A percentile compares a stretch with the other conserved stretches of the same genome.
These are phyloP conservation scores for Trichothecium roseum DNA, from an alignment of 2,329 filamentous ascomycete genomes.

Conservation along the genomic window DNA sequence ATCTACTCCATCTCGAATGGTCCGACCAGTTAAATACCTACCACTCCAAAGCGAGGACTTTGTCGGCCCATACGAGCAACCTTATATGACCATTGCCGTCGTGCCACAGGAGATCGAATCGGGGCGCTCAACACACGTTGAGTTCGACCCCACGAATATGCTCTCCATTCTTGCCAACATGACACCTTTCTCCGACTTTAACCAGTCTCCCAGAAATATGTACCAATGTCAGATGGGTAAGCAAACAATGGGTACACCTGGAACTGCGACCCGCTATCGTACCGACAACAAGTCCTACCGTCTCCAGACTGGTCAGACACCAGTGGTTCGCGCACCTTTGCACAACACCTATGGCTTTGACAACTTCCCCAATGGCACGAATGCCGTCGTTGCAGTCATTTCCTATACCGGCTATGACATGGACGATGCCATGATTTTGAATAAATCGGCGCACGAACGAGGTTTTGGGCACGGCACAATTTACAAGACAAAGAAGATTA, in stretches of 20 bases:
- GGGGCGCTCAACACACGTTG: constrained; percentile 87
- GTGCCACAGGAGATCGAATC: constrained; percentile 78
- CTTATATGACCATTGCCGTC: constrained; percentile 95
- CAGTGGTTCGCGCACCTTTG: constrained; percentile 80
- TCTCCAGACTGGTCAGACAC: constrained; percentile 90
- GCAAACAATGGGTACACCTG: constrained; percentile 96
- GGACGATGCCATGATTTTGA: constrained; percentile 99
- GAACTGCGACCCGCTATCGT: constrained; percentile 71
- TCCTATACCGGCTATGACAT: constrained; percentile 99
- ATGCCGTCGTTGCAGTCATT: constrained; percentile 93
- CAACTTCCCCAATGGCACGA: constrained; percentile 95
- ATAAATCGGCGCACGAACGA: constrained; percentile 92
- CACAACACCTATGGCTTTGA: constrained; percentile 96
- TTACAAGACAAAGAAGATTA: constrained; percentile 93
- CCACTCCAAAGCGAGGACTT: constrained; percentile 77
- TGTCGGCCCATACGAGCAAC: constrained; percentile 89
- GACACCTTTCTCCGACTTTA: constrained; percentile 98
- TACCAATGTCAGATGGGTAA: constrained; percentile 99
- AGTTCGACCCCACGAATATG: constrained; percentile 91
- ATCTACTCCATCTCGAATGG: constrained; percentile 75
- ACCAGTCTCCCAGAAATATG: constrained; percentile 98
- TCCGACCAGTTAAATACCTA: constrained; percentile 85
- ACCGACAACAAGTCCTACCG: constrained; percentile 97
- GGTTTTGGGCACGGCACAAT: constrained; percentile 94
- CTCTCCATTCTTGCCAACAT: constrained; percentile 96